Percentiles rank a stretch among this genome's conserved stretches.
phyloP scores from a whole-genome alignment of 2,329 filamentous ascomycete genomes.

The Stachybotrys echinatus region DNA sequence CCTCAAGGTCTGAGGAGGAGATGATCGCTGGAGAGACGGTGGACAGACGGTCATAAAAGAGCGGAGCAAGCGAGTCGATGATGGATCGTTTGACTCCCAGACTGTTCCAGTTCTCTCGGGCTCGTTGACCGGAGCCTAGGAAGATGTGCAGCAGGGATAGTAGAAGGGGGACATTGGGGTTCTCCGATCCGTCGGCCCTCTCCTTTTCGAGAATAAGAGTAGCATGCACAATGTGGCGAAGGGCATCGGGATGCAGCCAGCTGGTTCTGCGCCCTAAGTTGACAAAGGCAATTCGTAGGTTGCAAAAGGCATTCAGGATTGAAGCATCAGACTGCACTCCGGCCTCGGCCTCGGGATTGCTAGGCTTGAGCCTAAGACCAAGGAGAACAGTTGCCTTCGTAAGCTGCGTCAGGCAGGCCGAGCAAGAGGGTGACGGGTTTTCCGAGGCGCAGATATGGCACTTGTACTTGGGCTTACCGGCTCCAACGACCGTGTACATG shows the following conservation, averaged over 20 bases:
- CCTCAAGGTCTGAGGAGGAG: constrained; percentile 22
- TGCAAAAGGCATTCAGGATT: constrained; percentile 27
- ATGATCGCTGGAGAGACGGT: constrained; percentile 40
- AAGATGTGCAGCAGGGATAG: background rate
- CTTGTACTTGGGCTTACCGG: constrained; percentile 11
- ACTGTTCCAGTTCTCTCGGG: background rate
- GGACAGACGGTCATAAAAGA: background rate
- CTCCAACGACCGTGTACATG: constrained; percentile 14
- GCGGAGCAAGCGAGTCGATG: background rate
- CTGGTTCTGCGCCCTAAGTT: background rate
- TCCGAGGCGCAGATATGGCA: constrained; percentile 17
- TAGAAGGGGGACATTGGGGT: background rate
- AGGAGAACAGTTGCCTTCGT: constrained; percentile 10
- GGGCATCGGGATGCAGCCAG: constrained; percentile 10
- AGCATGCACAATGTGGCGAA: constrained; percentile 39
- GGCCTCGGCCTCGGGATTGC: background rate
- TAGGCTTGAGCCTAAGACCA: constrained; percentile 12
- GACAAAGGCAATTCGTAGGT: constrained; percentile 22
- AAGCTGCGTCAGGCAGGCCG: constrained; percentile 12
- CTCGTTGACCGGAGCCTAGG: background rate
- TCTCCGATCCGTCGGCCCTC: background rate
- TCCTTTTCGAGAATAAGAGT: background rate
- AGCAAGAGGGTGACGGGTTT: constrained; percentile 12
- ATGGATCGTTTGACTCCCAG: constrained; percentile 1
- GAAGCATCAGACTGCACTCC: constrained; percentile 23